Evolutionary conservation across 176 grass and related monocot species (phyloP).

Genomic region (Eleusine coracana): DNA sequence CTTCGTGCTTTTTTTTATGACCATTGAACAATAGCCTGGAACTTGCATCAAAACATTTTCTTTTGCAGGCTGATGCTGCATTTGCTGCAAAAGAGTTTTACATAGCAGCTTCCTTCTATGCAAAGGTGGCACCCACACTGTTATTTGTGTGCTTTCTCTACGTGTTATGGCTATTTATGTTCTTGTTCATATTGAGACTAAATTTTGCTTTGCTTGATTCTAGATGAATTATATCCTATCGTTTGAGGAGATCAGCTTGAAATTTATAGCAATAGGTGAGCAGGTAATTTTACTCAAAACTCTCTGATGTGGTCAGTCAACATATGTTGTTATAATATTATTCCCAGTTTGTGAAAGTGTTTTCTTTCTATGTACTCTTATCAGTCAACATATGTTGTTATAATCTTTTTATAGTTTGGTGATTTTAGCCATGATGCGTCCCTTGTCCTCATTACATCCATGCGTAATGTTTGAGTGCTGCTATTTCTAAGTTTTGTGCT

Average conservation of each 20-base stretch:
- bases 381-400: conserved; percentile 12
- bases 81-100: conserved; percentile 85
- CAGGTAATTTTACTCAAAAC: conserved; percentile 66
- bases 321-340: no score
- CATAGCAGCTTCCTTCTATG: conserved; percentile 94
- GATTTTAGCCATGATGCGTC: conserved; percentile 22
- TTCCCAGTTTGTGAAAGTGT: conserved; percentile 30
- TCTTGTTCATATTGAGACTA: conserved; percentile 23
- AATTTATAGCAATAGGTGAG: conserved; percentile 86
- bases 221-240: conserved; percentile 93
- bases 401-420: conserved; percentile 21
- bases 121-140: conserved; percentile 63
- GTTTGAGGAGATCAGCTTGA: conserved; percentile 96
- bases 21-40: conserved; percentile 8
- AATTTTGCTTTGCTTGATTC: conserved; percentile 36
- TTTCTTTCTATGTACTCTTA: conserved; percentile 19
- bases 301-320: conserved; percentile 37
- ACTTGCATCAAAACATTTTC: conserved; percentile 29
- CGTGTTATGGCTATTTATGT: conserved; percentile 17
- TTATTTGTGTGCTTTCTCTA: conserved; percentile 18
- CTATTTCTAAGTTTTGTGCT: conserved; percentile 34
- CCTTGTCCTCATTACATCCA: background rate
- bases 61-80: conserved; percentile 85
- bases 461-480: conserved; percentile 5
- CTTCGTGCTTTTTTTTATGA: conserved; percentile 31